Evolutionary conservation across 345 rosid genomes (phyloP).

Genomic region (Dovyalis caffra): DNA sequence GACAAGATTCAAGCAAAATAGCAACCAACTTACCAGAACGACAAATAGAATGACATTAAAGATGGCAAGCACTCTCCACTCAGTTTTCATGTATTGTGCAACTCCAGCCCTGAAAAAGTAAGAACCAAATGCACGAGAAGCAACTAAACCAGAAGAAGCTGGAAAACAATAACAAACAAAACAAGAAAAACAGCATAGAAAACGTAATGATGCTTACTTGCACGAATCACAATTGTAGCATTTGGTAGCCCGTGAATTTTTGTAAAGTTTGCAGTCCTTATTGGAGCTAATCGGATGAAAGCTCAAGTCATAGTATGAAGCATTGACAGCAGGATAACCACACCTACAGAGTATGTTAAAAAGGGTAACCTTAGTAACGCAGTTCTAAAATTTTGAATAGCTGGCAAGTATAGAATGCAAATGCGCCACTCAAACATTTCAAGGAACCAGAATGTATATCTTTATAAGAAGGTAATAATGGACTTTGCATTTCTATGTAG

Average conservation of each 20-base stretch:
- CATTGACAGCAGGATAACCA: constrained; percentile 79
- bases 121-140: constrained; percentile 6
- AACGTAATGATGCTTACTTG: constrained; percentile 53
- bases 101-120: constrained; percentile 75
- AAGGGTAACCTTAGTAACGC: background rate
- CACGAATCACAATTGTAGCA: constrained; percentile 94
- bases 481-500: background rate
- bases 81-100: constrained; percentile 91
- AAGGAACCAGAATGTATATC: background rate
- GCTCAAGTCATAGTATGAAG: constrained; percentile 79
- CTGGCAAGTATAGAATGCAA: background rate
- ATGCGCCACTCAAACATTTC: background rate
- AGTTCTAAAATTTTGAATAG: background rate
- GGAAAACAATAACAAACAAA: background rate
- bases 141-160: background rate
- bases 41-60: constrained; percentile 67
- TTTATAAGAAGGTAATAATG: background rate
- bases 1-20: background rate
- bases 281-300: constrained; percentile 79
- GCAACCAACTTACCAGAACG: constrained; percentile 57
- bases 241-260: constrained; percentile 58
- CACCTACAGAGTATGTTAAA: constrained; percentile 46
- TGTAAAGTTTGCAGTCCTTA: constrained; percentile 83
- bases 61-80: constrained; percentile 89
- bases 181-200: background rate